These are phyloP conservation scores for Cetraspora pellucida DNA, from an alignment of 192 early-diverging fungal genomes.

Conservation along the genomic window DNA sequence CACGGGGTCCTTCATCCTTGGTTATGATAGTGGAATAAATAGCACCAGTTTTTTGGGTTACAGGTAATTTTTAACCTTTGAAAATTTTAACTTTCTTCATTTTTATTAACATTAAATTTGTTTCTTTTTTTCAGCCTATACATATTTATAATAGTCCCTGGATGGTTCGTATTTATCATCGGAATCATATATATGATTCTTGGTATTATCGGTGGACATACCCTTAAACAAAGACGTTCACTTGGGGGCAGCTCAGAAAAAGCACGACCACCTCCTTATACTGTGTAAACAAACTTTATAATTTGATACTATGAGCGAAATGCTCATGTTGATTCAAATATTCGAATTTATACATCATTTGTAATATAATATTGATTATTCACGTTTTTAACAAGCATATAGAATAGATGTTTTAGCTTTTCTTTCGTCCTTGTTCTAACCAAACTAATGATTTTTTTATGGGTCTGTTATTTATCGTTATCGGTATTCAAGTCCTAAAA, in stretches of 20 bases:
- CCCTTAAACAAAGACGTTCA: not conserved
- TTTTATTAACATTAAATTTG: not conserved
- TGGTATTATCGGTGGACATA: constrained; percentile 12
- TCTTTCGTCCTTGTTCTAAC: too few species aligned
- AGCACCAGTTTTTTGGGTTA: constrained; percentile 19
- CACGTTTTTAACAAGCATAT: too few species aligned
- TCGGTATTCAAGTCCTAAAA: too few species aligned
- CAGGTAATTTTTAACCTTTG: not conserved
- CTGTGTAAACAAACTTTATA: constrained; percentile 5
- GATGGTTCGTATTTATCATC: constrained; percentile 31
- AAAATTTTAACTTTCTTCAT: not conserved
- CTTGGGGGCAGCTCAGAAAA: not conserved
- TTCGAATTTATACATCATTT: too few species aligned
- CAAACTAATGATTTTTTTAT: too few species aligned
- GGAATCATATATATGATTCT: constrained; percentile 26
- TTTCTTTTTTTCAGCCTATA: constrained; percentile 8
- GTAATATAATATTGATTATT: too few species aligned
- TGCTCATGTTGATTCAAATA: too few species aligned
- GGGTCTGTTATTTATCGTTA: too few species aligned
- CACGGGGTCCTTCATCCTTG: constrained; percentile 28
- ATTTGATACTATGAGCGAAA: too few species aligned
- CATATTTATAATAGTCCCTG: constrained; percentile 27
- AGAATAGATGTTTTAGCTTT: too few species aligned
- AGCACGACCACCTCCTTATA: constrained; percentile 13
- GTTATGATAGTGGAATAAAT: constrained; percentile 33